Evolutionary conservation across 805 yeast genomes (phyloP).

Genomic region (Saccharomyces paradoxus): DNA sequence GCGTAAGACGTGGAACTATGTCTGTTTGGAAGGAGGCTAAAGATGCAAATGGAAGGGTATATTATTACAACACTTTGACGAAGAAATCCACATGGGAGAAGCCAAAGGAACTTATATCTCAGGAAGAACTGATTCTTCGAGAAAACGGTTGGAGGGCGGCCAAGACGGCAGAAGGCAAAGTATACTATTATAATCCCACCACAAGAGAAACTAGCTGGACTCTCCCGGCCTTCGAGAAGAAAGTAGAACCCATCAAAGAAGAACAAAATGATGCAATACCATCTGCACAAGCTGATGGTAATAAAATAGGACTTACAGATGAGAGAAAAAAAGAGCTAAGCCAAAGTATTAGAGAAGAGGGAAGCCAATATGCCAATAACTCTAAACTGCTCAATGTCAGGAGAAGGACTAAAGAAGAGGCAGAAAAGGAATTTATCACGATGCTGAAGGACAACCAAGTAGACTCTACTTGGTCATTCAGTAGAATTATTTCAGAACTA

Average conservation of each 20-base stretch:
- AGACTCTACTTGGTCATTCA: conserved; percentile 71
- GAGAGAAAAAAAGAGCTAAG: not conserved
- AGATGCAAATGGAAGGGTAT: conserved; percentile 59
- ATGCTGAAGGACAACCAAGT: conserved; percentile 51
- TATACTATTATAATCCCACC: conserved; percentile 59
- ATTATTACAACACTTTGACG: conserved; percentile 61
- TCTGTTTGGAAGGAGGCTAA: conserved; percentile 53
- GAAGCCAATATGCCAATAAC: conserved; percentile 13
- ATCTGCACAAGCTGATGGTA: conserved; percentile 3
- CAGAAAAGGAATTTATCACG: conserved; percentile 39
- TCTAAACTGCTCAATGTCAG: conserved; percentile 27
- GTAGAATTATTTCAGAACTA: conserved; percentile 45
- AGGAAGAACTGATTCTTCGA: conserved; percentile 39
- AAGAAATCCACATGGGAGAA: conserved; percentile 74
- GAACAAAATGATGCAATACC: not conserved
- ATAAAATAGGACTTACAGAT: not conserved
- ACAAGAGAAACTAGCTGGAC: conserved; percentile 76
- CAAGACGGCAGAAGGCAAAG: conserved; percentile 46
- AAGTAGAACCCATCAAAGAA: not conserved
- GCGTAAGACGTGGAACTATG: not conserved
- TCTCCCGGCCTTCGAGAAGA: conserved; percentile 38
- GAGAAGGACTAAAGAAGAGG: conserved; percentile 27
- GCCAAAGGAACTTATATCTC: conserved; percentile 45
- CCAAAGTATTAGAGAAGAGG: conserved; percentile 7
- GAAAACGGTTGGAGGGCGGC: conserved; percentile 48